Evolutionary conservation across 768 basidiomycete species (phyloP), one percentile per base, ranked within the genome.

Genomic region (Amyloporia xantha): DNA sequence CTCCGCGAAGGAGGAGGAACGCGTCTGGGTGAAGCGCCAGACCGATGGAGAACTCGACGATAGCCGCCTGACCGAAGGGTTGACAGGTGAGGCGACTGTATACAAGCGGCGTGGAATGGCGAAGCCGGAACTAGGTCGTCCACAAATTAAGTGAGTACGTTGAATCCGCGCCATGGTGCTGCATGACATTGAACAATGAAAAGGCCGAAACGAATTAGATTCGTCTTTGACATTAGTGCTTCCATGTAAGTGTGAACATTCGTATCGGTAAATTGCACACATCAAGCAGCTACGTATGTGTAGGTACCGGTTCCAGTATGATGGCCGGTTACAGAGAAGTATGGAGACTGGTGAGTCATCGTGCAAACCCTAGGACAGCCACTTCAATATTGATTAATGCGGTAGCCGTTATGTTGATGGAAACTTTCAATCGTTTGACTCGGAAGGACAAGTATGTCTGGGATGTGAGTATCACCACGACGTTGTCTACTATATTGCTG

Each of bases 381-480:
- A n/a, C n/a, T n/a, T n/a, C n/a, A n/a, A n/a, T n/a, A n/a, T n/a
- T n/a, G n/a, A n/a, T n/a, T n/a, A n/a, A n/a, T n/a, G n/a, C 25
- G 20, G 9, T 52, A 82, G 81, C 80, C n/a, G 79, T 78, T 7
- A 85, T 84, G 83, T 60, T 85, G 38, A 83, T 85, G 81, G 83
- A 85, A 58, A 81, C 79, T 2, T 83, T 85, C 55, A 74, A 78
- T 40, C 73, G 75, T 4, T 66, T 85, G 13, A 76, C 78, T 6
- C 62, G 78, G 41, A 82, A 82, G 61, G 81, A 83, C 52, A 85
- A 85, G 62, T 85, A 82, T 59, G 76, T 77, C n/a, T 85, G 83
- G 83, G 83, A 85, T 73, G 82, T 84, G 55, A 65, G 81, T 72
- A n/a, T n/a, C n/a, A n/a, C n/a, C n/a, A n/a, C n/a, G n/a, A n/a